phyloP scores from a whole-genome alignment of 352 stramenopile species.

The Globisporangium parvum region DNA sequence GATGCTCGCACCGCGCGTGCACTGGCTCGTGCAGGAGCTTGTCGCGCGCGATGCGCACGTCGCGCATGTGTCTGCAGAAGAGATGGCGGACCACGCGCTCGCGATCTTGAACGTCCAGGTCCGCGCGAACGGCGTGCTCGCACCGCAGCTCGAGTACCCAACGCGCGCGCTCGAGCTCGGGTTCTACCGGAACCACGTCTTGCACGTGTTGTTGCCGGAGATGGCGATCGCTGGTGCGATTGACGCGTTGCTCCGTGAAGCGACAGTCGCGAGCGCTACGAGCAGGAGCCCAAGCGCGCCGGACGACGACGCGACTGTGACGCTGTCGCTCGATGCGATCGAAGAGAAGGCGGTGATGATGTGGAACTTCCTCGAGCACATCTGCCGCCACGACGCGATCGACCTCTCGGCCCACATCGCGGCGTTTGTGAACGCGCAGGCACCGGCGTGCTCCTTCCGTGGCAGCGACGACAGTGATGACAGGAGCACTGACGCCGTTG shows the following conservation, averaged over 20 bases:
- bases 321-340: slow-evolving; percentile 24
- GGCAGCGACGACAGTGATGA: not conserved
- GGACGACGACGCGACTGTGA: not conserved
- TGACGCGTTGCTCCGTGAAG: slow-evolving; percentile 28
- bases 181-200: slow-evolving; percentile 85
- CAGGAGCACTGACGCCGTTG: slow-evolving; percentile 4
- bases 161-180: slow-evolving; percentile 63
- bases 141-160: slow-evolving; percentile 48
- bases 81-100: slow-evolving; percentile 55
- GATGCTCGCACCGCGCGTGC: slow-evolving; percentile 44
- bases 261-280: not conserved
- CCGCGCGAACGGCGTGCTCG: slow-evolving; percentile 30
- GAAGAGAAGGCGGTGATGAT: slow-evolving; percentile 39
- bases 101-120: slow-evolving; percentile 50
- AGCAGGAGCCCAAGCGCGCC: not conserved
- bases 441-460: slow-evolving; percentile 12
- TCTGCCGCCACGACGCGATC: slow-evolving; percentile 53
- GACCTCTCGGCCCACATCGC: slow-evolving; percentile 34
- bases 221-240: slow-evolving; percentile 64
- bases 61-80: slow-evolving; percentile 47
- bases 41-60: slow-evolving; percentile 39
- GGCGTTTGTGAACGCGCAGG: slow-evolving; percentile 21
- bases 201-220: slow-evolving; percentile 75
- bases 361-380: slow-evolving; percentile 59
- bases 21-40: slow-evolving; percentile 57